A percentile compares a stretch with the other conserved stretches of the same genome.
Conservation (phyloP, 1,284 basidiomycete genomes). For the Hemileia vastatrix region DNA sequence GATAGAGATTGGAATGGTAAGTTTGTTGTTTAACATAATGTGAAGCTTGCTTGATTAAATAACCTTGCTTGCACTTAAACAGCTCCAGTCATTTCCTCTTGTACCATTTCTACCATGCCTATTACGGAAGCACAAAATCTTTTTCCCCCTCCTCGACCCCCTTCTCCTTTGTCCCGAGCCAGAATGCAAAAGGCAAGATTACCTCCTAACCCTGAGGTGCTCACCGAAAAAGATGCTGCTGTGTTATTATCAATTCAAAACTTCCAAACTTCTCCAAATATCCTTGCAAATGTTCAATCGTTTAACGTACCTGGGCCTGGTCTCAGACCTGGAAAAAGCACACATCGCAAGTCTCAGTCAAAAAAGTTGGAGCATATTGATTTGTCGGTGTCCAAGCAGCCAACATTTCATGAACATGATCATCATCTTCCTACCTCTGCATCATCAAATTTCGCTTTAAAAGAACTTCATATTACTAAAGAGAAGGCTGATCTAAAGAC, state of each 20-base stretch:
- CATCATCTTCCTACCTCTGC: slow-evolving; percentile 1
- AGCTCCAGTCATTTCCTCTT: slow-evolving; percentile 91
- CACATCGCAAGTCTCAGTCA: too few relatives aligned
- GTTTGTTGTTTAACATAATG: slow-evolving; percentile 37
- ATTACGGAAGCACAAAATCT: slow-evolving; percentile 88
- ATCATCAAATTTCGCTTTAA: slow-evolving; percentile 1
- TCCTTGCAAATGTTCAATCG: slow-evolving; percentile 31
- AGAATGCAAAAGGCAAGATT: slow-evolving; percentile 80
- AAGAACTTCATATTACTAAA: slow-evolving; percentile 10
- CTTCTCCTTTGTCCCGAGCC: slow-evolving; percentile 75
- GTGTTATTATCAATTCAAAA: slow-evolving; percentile 40
- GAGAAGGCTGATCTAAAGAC: slow-evolving; percentile 27
- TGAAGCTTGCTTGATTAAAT: background rate
- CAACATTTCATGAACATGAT: slow-evolving; percentile 7
- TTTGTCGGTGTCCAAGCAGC: background rate
- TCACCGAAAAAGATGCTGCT: slow-evolving; percentile 55
- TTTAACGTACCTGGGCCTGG: slow-evolving; percentile 37
- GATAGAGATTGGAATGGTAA: slow-evolving; percentile 76
- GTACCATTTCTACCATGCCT: slow-evolving; percentile 93
- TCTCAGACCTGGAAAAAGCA: slow-evolving; percentile 22
- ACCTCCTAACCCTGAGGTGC: slow-evolving; percentile 76
- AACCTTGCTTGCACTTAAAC: slow-evolving; percentile 1
- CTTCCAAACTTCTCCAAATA: slow-evolving; percentile 36
- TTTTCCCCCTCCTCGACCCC: slow-evolving; percentile 87
- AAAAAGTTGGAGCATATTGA: slow-evolving; percentile 6